Conservation (phyloP, 805 yeast genomes). For the Diddensiella santjacobensis region DNA sequence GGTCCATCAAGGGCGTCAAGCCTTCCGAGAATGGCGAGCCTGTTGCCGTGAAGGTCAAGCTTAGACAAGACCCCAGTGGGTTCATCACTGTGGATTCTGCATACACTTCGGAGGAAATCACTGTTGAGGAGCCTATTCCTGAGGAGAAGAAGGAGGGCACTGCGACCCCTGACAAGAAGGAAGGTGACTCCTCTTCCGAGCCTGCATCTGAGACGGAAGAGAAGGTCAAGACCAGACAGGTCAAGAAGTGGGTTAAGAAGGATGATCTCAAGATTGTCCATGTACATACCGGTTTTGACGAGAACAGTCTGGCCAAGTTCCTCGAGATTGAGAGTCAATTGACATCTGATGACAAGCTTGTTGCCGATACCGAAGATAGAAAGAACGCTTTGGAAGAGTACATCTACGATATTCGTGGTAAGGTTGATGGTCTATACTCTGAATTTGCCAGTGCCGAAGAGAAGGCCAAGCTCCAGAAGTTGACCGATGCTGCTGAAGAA, state of each 20-base stretch:
- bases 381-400: conserved; percentile 98
- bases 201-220: conserved; percentile 53
- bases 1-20: conserved; percentile 83
- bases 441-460: conserved; percentile 88
- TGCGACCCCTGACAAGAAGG: conserved; percentile 22
- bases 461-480: conserved; percentile 68
- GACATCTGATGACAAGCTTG: conserved; percentile 89
- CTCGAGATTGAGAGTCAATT: conserved; percentile 82
- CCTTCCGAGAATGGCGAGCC: conserved; percentile 67
- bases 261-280: conserved; percentile 64
- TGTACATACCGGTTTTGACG: conserved; percentile 52
- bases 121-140: conserved; percentile 84
- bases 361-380: conserved; percentile 97
- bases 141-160: conserved; percentile 39
- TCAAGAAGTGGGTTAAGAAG: conserved; percentile 91
- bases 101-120: conserved; percentile 87
- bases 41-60: conserved; percentile 84
- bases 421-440: conserved; percentile 86
- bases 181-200: conserved; percentile 34
- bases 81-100: conserved; percentile 92
- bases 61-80: conserved; percentile 97
- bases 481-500: conserved; percentile 85
- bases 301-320: conserved; percentile 56
- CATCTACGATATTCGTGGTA: conserved; percentile 95
- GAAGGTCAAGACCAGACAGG: conserved; percentile 75